phyloP scores from a whole-genome alignment of 179 eudicot species.

The Kewa caespitosa region DNA sequence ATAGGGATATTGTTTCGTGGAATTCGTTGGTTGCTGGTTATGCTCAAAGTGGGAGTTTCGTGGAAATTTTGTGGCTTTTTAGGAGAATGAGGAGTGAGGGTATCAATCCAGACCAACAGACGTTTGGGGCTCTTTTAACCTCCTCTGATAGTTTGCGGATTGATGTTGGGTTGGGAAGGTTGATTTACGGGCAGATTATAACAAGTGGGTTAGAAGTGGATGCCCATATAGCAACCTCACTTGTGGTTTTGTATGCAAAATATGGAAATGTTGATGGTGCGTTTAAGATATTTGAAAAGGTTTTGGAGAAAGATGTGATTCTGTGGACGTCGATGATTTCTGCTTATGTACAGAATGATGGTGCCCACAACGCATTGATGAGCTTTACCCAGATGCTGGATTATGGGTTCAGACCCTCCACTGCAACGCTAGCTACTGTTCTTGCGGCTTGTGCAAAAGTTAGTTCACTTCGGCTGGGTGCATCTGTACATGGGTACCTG shows the following conservation, averaged over 20 bases:
- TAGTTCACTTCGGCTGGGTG: slow-evolving; percentile 48
- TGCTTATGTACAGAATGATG: slow-evolving; percentile 74
- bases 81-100: slow-evolving; percentile 59
- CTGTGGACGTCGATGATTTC: slow-evolving; percentile 84
- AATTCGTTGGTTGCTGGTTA: slow-evolving; percentile 66
- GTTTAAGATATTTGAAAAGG: slow-evolving; percentile 47
- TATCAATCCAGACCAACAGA: slow-evolving; percentile 62
- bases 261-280: slow-evolving; percentile 48
- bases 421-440: slow-evolving; percentile 60
- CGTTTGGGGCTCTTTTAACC: slow-evolving; percentile 56
- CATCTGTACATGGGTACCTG: slow-evolving; percentile 64
- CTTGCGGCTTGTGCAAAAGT: slow-evolving; percentile 80
- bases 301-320: slow-evolving; percentile 56
- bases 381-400: slow-evolving; percentile 51
- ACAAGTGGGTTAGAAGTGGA: slow-evolving; percentile 49
- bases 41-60: slow-evolving; percentile 43
- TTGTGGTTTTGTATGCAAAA: slow-evolving; percentile 55
- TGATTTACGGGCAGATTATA: slow-evolving; percentile 64
- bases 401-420: slow-evolving; percentile 47
- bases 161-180: slow-evolving; percentile 44
- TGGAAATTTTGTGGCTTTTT: slow-evolving; percentile 38
- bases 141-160: slow-evolving; percentile 40
- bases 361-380: slow-evolving; percentile 48
- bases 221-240: slow-evolving; percentile 60
- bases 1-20: slow-evolving; percentile 78